These are phyloP conservation scores for Ganoderma lingzhi DNA, from an alignment of 1,284 basidiomycete species.

Conservation along the genomic window DNA sequence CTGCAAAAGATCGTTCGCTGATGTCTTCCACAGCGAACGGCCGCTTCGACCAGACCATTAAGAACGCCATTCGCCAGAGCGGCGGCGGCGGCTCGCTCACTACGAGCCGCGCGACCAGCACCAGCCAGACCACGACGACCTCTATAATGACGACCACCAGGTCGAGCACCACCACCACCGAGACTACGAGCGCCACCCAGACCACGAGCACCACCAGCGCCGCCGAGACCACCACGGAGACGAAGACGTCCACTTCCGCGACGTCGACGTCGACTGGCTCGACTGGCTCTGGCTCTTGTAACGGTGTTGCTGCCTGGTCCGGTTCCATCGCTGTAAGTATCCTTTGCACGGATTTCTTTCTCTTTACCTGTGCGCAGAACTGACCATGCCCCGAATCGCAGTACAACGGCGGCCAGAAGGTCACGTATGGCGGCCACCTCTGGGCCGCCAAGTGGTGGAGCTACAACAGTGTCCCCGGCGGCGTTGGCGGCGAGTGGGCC, in stretches of 20 bases:
- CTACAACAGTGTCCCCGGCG: slow-evolving; percentile 54
- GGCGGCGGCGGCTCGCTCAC: slow-evolving; percentile 39
- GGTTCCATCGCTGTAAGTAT: slow-evolving; percentile 50
- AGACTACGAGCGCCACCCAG: slow-evolving; percentile 34
- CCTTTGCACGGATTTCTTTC: not conserved
- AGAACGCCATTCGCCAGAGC: slow-evolving; percentile 53
- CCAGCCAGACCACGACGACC: slow-evolving; percentile 35
- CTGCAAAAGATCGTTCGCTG: not conserved
- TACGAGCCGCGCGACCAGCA: slow-evolving; percentile 35
- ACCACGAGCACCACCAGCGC: slow-evolving; percentile 31
- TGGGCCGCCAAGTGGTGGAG: slow-evolving; percentile 71
- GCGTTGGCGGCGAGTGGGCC: slow-evolving; percentile 48
- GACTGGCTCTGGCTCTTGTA: slow-evolving; percentile 51
- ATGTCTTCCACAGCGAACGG: slow-evolving; percentile 50
- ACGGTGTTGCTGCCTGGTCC: slow-evolving; percentile 56
- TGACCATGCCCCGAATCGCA: slow-evolving; percentile 28
- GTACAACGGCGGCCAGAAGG: slow-evolving; percentile 57
- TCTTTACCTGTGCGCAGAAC: not conserved
- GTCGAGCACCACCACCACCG: slow-evolving; percentile 36
- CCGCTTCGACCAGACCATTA: slow-evolving; percentile 59
- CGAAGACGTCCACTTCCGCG: slow-evolving; percentile 33
- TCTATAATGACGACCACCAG: too few species aligned
- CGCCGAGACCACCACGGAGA: slow-evolving; percentile 31
- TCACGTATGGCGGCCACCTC: slow-evolving; percentile 53
- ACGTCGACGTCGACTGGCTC: slow-evolving; percentile 25